Base-by-base conservation (phyloP, 208 protist genomes). In the Angomonas desouzai region DNA sequence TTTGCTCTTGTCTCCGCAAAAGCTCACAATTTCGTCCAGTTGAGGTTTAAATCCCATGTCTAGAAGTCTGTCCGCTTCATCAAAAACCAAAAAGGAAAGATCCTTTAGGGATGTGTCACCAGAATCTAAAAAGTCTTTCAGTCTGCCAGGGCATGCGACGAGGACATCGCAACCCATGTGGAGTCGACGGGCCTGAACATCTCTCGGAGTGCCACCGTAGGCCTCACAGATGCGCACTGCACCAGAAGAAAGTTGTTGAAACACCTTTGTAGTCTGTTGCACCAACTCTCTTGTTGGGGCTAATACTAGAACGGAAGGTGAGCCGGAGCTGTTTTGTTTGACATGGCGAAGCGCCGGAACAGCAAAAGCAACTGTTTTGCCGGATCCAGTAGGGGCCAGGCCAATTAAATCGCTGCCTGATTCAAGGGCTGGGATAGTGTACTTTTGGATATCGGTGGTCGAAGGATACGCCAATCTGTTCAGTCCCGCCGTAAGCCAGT, bases 291-390 rank as follows among this genome's bases (percentile, higher is more conserved):
- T 81, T 16, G 98, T 99, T 2, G 99, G 99, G 7, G 98, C 91
- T 11, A 99, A 86, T 33, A 99, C 87, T 0, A 99, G 71, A 22
- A 98, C 97, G 3, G 78, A 79, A 6, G 90, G 90, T 33, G 81
- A 79, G n/a, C 76, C 69, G 28, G 78, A 43, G 3, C 64, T 47
- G 51, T 74, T 92, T 11, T 32, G 71, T 61, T 79, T 55, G 27
- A 92, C 67, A 40, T 71, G 68, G 29, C 76, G 71, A 45, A 96
- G 68, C 3, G 91, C 88, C 22, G 98, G 98, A 3, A 99, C 85
- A 7, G 97, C 95, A 75, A 99, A 99, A 4, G 98, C 97, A 1
- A 98, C 89, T 4, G 98, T 99, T 77, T 99, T 99, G 32, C 98
- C 98, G 11, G 85, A 97, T 29, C 98, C 98, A 1, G 98, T 99